These are phyloP conservation scores for Hysterangium stoloniferum DNA, from an alignment of 768 basidiomycete genomes.

Conservation along the genomic window DNA sequence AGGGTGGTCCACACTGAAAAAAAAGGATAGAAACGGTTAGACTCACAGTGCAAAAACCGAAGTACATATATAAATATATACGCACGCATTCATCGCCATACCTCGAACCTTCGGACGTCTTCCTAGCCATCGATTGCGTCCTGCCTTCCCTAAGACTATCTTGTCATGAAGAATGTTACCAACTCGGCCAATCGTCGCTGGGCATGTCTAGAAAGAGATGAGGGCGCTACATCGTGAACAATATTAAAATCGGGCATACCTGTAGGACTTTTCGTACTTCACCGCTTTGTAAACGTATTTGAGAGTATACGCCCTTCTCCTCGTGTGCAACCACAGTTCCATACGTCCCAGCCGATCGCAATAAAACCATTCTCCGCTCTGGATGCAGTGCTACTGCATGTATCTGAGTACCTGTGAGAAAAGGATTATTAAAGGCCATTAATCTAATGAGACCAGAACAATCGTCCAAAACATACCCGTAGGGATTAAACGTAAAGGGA, in stretches of 20 bases:
- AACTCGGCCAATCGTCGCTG: slow-evolving; percentile 85
- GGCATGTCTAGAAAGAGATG: slow-evolving; percentile 39
- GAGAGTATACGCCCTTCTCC: slow-evolving; percentile 61
- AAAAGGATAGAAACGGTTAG: background rate
- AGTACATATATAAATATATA: too few relatives aligned
- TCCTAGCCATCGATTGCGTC: slow-evolving; percentile 81
- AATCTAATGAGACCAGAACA: background rate
- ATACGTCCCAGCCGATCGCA: slow-evolving; percentile 83
- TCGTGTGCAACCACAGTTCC: slow-evolving; percentile 78
- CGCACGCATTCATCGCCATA: slow-evolving; percentile 95
- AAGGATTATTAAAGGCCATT: background rate
- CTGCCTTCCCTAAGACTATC: slow-evolving; percentile 83
- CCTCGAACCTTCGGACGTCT: slow-evolving; percentile 80
- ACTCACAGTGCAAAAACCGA: background rate
- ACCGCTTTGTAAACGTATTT: slow-evolving; percentile 84
- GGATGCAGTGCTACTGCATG: slow-evolving; percentile 79
- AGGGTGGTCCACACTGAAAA: slow-evolving; percentile 72
- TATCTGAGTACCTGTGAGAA: slow-evolving; percentile 55
- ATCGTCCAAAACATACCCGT: slow-evolving; percentile 31
- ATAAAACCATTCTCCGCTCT: slow-evolving; percentile 69
- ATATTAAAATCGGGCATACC: background rate
- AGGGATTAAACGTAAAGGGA: slow-evolving; percentile 86
- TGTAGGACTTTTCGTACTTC: slow-evolving; percentile 83
- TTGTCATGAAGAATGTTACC: slow-evolving; percentile 89
- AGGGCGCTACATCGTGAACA: background rate